These are phyloP conservation scores for Lyophyllum decastes DNA, from an alignment of 768 basidiomycete species.

Conservation along the genomic window DNA sequence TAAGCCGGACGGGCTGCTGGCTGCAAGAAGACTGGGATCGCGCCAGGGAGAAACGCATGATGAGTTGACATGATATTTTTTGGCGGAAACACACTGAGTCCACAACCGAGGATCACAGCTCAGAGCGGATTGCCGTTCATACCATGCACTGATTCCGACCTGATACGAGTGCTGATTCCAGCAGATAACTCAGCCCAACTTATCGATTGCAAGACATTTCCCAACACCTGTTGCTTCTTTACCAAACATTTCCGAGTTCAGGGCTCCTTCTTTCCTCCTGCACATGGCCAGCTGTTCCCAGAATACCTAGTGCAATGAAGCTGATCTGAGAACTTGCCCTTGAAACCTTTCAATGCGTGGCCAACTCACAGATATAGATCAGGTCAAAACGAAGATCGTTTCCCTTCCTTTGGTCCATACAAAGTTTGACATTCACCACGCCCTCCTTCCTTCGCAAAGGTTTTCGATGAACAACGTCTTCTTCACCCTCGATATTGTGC, in stretches of 20 bases:
- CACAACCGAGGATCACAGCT: slow-evolving; percentile 36
- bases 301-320: not conserved
- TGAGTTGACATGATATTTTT: not conserved
- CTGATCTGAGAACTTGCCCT: not conserved
- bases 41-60: not conserved
- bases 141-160: slow-evolving; percentile 11
- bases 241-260: not conserved
- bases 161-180: not conserved
- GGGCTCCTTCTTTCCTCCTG: not conserved
- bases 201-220: slow-evolving; percentile 3
- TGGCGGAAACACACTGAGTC: not conserved
- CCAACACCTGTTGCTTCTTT: not conserved
- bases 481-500: not conserved
- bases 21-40: not conserved
- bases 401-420: not conserved
- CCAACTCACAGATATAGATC: not conserved
- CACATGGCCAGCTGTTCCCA: too few species aligned
- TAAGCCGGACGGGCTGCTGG: not conserved
- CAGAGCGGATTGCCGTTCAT: slow-evolving; percentile 25
- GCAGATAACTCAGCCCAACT: slow-evolving; percentile 9
- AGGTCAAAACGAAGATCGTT: not conserved
- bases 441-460: not conserved
- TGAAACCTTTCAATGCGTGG: not conserved
- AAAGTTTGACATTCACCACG: not conserved
- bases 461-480: not conserved